A percentile compares a stretch with the other conserved stretches of the same genome.
These are phyloP conservation scores for Backusella tuberculispora DNA, from an alignment of 192 early-diverging fungal genomes.

Conservation along the genomic window DNA sequence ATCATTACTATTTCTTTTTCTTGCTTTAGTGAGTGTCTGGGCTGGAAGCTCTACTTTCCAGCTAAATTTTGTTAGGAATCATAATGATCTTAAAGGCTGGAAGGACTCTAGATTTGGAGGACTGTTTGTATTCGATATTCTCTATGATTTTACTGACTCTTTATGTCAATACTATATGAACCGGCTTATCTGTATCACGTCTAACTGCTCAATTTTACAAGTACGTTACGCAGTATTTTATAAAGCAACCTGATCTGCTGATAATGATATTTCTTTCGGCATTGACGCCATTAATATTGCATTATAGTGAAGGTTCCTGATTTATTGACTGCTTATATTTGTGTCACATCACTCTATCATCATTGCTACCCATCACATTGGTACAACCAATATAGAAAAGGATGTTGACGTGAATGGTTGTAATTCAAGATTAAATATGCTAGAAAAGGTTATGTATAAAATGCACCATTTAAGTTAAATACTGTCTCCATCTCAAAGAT, in stretches of 20 bases:
- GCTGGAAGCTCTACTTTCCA: conserved; percentile 37
- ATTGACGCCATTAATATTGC: conserved; percentile 57
- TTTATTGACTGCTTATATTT: conserved; percentile 57
- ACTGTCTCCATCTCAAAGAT: background rate
- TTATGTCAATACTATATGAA: conserved; percentile 71
- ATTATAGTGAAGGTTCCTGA: conserved; percentile 38
- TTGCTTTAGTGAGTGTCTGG: conserved; percentile 32
- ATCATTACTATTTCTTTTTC: conserved; percentile 22
- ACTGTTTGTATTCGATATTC: conserved; percentile 64
- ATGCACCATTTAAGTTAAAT: background rate
- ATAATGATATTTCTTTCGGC: conserved; percentile 74
- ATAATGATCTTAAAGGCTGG: conserved; percentile 54
- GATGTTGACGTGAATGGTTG: too few relatives aligned
- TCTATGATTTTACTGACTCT: conserved; percentile 79
- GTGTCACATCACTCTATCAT: conserved; percentile 53
- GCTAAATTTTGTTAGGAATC: conserved; percentile 38
- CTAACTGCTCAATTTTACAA: conserved; percentile 59
- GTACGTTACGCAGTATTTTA: conserved; percentile 83
- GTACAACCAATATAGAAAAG: conserved; percentile 41
- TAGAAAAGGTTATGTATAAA: conserved; percentile 2
- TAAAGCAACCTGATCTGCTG: conserved; percentile 84
- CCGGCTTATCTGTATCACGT: conserved; percentile 41
- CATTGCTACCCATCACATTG: conserved; percentile 50
- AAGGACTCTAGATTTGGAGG: conserved; percentile 37
- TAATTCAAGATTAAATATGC: too few relatives aligned